Base-by-base conservation (phyloP, 345 rosid species). In the Gossypium australe region DNA sequence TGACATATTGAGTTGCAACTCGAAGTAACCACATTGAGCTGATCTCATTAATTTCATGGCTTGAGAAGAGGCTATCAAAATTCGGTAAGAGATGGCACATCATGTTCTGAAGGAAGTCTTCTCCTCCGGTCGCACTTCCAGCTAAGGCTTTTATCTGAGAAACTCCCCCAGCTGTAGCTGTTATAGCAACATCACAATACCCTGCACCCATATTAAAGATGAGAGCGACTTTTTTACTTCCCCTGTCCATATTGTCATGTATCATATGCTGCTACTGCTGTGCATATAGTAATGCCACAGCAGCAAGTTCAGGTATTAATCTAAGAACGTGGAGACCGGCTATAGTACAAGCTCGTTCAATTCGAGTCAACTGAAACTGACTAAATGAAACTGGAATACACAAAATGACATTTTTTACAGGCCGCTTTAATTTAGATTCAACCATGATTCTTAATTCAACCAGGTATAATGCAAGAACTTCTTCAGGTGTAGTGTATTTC, bases 181-280 rank as follows among this genome's bases (percentile, higher is more conserved):
- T 80, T 45, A 92, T 92, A 13, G 91, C 90, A 27, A 94, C 94
- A 44, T 94, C 98, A 55, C 90, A 87, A 77, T 87, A 90, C 18
- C 97, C 97, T 43, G 97, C 97, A 66, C 98, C 97, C 89, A 90
- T 84, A 70, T 90, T 94, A 77, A 94, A 92, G 80, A 94, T 88
- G 66, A 92, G 85, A 1, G 91, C 97, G 58, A 87, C 81, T 82
- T 94, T 90, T 85, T 94, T 97, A 59, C 85, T 87, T 64, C 93
- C 94, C 12, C 97, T 87, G 45, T 93, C 97, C 94, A 87, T 86
- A 73, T 81, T 89, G 12, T 90, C 98, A 13, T 88, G 83, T 3
- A 73, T 83, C 75, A 74, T 60, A 83, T 82, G 90, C 70, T 89
- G 98, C 85, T 94, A 94, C 79, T 92, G 93, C 63, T 94, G 97